These are phyloP conservation scores for Trichoderma sp. DNA, from an alignment of 2,329 filamentous ascomycete species.

Conservation along the genomic window DNA sequence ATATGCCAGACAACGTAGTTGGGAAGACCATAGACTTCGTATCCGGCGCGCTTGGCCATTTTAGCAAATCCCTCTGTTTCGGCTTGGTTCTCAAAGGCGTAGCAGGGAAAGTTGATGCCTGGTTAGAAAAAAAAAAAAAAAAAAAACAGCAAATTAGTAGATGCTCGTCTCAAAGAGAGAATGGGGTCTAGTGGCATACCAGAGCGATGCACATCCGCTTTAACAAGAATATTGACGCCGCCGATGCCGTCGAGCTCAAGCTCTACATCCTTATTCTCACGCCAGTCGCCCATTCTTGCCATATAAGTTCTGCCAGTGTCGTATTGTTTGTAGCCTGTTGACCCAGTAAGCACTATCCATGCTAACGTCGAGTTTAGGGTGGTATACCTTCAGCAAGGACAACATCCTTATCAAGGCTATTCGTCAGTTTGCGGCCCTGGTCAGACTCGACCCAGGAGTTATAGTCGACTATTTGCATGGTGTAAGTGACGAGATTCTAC, in stretches of 20 bases:
- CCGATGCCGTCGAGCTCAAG: slow-evolving; percentile 93
- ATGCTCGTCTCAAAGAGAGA: background rate
- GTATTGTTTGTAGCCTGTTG: slow-evolving; percentile 83
- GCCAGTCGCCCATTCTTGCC: slow-evolving; percentile 89
- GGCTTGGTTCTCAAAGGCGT: slow-evolving; percentile 97
- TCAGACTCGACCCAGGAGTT: slow-evolving; percentile 98
- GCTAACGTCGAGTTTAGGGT: background rate
- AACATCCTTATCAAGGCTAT: slow-evolving; percentile 73
- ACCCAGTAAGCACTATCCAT: slow-evolving; percentile 28
- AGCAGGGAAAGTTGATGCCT: slow-evolving; percentile 97
- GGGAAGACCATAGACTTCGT: slow-evolving; percentile 85
- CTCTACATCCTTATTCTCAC: slow-evolving; percentile 87
- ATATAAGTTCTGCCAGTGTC: slow-evolving; percentile 89
- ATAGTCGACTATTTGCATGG: slow-evolving; percentile 73
- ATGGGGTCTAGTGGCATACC: slow-evolving; percentile 53
- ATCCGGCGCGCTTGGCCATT: slow-evolving; percentile 96
- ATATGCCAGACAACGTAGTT: slow-evolving; percentile 99
- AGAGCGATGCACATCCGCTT: slow-evolving; percentile 94
- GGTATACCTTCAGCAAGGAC: slow-evolving; percentile 82
- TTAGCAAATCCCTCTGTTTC: slow-evolving; percentile 98
- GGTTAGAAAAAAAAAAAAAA: background rate
- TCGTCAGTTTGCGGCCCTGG: slow-evolving; percentile 74
- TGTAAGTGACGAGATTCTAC: background rate
- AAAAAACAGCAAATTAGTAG: slow-evolving; percentile 30
- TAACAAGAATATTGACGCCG: slow-evolving; percentile 95